Percentiles rank a stretch among this genome's conserved stretches.
phyloP scores from a whole-genome alignment of 169 alveolate species.

The Miamiensis avidus region DNA sequence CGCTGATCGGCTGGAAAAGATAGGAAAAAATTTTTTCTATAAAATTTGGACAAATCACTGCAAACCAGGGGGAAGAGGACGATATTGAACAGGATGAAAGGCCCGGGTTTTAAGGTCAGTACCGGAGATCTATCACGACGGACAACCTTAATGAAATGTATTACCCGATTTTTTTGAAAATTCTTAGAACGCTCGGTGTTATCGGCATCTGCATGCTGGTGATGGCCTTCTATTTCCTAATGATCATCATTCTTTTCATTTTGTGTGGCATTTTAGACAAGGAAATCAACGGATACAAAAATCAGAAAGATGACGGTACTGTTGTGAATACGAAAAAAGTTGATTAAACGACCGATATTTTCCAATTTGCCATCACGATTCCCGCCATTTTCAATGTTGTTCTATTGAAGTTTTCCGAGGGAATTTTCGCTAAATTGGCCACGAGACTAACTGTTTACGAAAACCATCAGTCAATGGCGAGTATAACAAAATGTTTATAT shows the following conservation, averaged over 20 bases:
- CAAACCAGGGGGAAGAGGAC: background rate
- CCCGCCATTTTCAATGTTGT: background rate
- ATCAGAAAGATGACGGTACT: no score
- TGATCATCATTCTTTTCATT: no score
- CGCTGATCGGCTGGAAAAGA: background rate
- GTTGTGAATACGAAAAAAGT: no score
- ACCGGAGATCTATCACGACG: conserved; percentile 28
- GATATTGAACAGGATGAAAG: conserved; percentile 27
- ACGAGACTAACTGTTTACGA: conserved; percentile 31
- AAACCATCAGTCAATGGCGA: conserved; percentile 29
- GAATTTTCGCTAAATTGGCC: background rate
- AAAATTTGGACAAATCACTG: conserved; percentile 7
- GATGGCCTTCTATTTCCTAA: conserved; percentile 18
- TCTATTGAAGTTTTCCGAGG: background rate
- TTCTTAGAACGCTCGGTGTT: no score
- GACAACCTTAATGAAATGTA: conserved; percentile 36
- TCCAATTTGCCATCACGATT: background rate
- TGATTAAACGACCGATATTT: background rate
- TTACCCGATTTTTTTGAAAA: no score
- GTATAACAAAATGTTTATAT: no score
- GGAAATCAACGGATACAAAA: no score
- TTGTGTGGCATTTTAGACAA: no score
- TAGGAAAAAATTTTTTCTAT: background rate
- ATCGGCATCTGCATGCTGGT: no score
- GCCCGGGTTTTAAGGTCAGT: conserved; percentile 34